phyloP scores from a whole-genome alignment of 73 alveolate species.

The Paramecium pentaurelia region DNA sequence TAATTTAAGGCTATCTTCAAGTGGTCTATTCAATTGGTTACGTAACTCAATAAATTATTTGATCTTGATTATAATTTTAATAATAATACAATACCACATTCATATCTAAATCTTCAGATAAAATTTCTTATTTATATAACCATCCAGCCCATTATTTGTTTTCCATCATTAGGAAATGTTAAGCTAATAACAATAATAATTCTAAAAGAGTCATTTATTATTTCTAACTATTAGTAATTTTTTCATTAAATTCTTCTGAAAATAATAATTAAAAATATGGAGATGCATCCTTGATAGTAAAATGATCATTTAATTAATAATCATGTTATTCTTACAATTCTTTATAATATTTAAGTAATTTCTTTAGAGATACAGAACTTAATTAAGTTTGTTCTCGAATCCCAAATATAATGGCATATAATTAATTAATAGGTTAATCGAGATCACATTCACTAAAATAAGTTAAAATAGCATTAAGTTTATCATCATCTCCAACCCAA shows the following conservation, averaged over 20 bases:
- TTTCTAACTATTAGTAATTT: background rate
- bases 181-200: background rate
- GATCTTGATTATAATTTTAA: background rate
- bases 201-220: background rate
- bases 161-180: background rate
- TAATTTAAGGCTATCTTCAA: background rate
- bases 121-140: background rate
- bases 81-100: background rate
- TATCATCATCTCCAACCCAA: background rate
- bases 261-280: background rate
- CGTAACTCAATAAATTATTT: background rate
- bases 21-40: background rate
- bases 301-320: background rate
- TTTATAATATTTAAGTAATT: background rate
- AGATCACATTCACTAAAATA: background rate
- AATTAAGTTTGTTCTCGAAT: background rate
- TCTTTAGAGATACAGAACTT: background rate
- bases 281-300: background rate
- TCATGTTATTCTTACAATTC: background rate
- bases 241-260: slow-evolving; percentile 11
- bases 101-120: background rate
- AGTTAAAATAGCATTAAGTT: background rate
- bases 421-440: background rate
- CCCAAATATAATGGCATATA: background rate
- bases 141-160: background rate